phyloP scores from a whole-genome alignment of 73 alveolate genomes.

The Stentor roeselii region DNA sequence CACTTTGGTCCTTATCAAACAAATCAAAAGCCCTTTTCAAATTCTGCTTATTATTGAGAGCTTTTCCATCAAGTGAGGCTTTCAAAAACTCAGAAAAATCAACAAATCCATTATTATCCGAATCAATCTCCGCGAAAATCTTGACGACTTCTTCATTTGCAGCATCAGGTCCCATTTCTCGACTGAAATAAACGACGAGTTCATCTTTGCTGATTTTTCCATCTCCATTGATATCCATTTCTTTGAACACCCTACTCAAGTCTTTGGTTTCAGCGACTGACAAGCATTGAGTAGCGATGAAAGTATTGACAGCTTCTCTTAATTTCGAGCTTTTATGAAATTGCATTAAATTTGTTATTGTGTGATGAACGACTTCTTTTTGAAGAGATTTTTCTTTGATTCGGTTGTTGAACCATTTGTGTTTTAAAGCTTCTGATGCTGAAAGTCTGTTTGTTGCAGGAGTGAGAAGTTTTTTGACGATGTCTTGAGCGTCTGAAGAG shows the following conservation, averaged over 20 bases:
- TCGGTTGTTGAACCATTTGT: slow-evolving; percentile 38
- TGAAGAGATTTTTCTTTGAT: too few species aligned
- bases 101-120: slow-evolving; percentile 74
- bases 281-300: slow-evolving; percentile 17
- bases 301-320: slow-evolving; percentile 17
- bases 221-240: slow-evolving; percentile 39
- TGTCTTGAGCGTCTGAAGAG: slow-evolving; percentile 52
- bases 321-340: background rate
- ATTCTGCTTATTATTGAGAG: slow-evolving; percentile 61
- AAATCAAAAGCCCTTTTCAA: slow-evolving; percentile 74
- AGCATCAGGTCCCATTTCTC: background rate
- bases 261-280: slow-evolving; percentile 12
- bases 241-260: slow-evolving; percentile 28
- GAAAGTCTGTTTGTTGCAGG: slow-evolving; percentile 46
- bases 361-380: background rate
- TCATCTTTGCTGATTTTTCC: slow-evolving; percentile 29
- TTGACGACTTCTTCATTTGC: slow-evolving; percentile 60
- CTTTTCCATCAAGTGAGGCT: slow-evolving; percentile 79
- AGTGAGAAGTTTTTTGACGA: slow-evolving; percentile 39
- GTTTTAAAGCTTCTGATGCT: slow-evolving; percentile 58
- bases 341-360: background rate
- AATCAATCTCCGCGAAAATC: slow-evolving; percentile 65
- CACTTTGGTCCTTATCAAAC: slow-evolving; percentile 68
- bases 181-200: background rate
- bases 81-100: slow-evolving; percentile 71